Base-by-base conservation (phyloP, 306 rosid species). In the Crotalaria pallida region DNA sequence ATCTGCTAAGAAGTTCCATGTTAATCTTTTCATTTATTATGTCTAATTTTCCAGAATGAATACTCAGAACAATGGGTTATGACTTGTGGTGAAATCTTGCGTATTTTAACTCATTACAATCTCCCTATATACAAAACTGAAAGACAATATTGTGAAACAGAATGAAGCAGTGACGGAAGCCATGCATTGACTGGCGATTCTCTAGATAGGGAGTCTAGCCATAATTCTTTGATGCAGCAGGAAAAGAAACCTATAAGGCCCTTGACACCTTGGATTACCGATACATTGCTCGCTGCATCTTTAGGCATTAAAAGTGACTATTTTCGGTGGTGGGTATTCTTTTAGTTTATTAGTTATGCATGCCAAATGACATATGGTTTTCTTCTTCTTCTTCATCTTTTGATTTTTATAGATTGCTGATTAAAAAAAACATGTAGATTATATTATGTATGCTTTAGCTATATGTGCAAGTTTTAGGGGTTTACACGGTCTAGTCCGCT, bases 41-140 rank as follows among this genome's bases (percentile, higher is more conserved):
- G 24, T 36, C 15, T 71, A 19, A 47, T 72, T 75, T 70, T 49
- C 23, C 90, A 93, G 98, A 88, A 81, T 62, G 97, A 88, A 68
- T 93, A 88, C 66, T 93, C 98, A 22, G 98, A 93, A 80, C 97
- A 93, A 65, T 93, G 98, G 98, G 97, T 97, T 52, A 76, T 93
- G 74, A 97, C 98, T 29, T 90, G 96, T 78, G 96, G 97, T 63
- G 98, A 93, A 84, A 87, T 93, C 76, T 84, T 93, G 80, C 86
- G 98, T 57, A 87, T 93, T 69, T 80, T 93, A 77, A 93, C 98
- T 76, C 98, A 93, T 84, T 93, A 93, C 73, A 93, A 93, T 76
- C 97, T 97, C 64, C 98, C 98, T 13, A 83, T 88, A 71, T 90
- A 84, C 88, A 93, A 90, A 79, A 77, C 17, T 31, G 96, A 88